These are phyloP conservation scores for Chrysophaeum taylorii DNA, from an alignment of 352 stramenopile species.

Conservation along the genomic window DNA sequence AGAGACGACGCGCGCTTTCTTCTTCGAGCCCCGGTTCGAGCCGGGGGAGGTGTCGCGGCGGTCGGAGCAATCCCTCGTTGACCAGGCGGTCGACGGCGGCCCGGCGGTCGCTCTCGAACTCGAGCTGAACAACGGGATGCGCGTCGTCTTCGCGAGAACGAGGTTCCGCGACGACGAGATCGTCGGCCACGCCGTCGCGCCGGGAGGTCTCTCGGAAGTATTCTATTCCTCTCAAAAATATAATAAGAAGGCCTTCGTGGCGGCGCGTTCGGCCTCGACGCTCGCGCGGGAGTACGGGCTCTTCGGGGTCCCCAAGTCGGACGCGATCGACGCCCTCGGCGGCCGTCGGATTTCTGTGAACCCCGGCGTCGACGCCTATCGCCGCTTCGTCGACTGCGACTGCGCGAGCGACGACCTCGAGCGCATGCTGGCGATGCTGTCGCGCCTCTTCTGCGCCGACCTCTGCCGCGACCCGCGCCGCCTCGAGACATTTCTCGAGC, in stretches of 20 bases:
- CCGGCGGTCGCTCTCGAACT: not conserved
- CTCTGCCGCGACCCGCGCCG: not conserved
- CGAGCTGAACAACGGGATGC: not conserved
- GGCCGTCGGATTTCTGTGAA: not conserved
- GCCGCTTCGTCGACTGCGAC: not conserved
- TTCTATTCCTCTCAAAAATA: not conserved
- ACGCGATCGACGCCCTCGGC: not conserved
- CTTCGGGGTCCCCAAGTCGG: not conserved
- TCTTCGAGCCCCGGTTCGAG: not conserved
- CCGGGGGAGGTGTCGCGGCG: not conserved
- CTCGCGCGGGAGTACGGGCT: slow-evolving; percentile 2
- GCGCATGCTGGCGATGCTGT: not conserved
- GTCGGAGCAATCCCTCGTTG: too few species aligned
- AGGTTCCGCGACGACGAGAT: slow-evolving; percentile 12
- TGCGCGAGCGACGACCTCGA: not conserved
- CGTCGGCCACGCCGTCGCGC: not conserved
- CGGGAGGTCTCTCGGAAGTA: not conserved
- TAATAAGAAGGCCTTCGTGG: not conserved
- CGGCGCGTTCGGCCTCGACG: not conserved
- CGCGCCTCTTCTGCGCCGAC: not conserved
- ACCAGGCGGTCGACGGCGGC: too few species aligned
- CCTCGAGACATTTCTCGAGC: not conserved
- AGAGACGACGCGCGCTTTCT: too few species aligned
- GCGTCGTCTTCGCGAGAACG: not conserved
- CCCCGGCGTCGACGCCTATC: slow-evolving; percentile 12